phyloP scores from a whole-genome alignment of 2,329 filamentous ascomycete genomes.

The Apiospora hydei region DNA sequence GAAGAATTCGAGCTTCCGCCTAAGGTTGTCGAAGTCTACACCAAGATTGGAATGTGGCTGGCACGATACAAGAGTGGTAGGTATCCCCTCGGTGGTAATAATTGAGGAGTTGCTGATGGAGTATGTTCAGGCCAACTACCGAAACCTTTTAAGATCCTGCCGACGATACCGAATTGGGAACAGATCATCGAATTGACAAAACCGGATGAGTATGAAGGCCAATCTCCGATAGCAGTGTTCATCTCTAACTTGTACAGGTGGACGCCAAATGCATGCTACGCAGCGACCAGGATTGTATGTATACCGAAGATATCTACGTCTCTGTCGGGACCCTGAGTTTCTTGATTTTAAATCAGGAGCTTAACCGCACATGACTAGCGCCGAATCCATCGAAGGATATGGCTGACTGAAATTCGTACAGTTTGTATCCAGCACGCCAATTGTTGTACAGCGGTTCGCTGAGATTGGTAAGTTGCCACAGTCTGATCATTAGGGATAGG shows the following conservation, averaged over 20 bases:
- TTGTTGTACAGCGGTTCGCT: constrained; percentile 83
- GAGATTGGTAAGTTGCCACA: constrained; percentile 82
- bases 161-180: constrained; percentile 91
- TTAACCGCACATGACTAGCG: background rate
- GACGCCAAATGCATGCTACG: constrained; percentile 83
- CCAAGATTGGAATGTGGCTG: constrained; percentile 60
- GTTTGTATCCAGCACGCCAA: constrained; percentile 85
- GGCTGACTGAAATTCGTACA: background rate
- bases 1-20: constrained; percentile 87
- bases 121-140: constrained; percentile 61
- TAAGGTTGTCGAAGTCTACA: constrained; percentile 94
- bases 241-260: constrained; percentile 35
- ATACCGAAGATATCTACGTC: background rate
- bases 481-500: background rate
- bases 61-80: constrained; percentile 74
- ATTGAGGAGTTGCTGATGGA: background rate
- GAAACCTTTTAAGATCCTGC: constrained; percentile 97
- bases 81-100: background rate
- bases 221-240: background rate
- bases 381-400: background rate
- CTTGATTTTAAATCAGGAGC: background rate
- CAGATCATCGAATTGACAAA: constrained; percentile 85
- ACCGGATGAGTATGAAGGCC: constrained; percentile 60
- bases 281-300: constrained; percentile 77
- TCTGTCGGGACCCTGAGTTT: background rate